Conservation (phyloP, 257 asterid species). For the Solanum lycopersicoides region DNA sequence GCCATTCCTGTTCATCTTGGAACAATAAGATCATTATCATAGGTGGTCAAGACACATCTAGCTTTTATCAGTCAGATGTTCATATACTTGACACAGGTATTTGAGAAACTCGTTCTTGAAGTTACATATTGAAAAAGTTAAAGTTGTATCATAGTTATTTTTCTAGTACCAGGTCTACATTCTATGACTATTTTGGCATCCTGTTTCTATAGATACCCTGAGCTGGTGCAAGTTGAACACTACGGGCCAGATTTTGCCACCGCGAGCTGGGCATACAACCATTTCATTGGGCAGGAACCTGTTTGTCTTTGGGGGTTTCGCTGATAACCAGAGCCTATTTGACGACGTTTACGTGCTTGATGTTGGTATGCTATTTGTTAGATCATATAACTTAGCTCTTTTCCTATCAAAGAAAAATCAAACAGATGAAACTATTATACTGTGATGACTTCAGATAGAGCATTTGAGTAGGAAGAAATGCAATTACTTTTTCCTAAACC, state of each 20-base stretch:
- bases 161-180: conserved; percentile 1
- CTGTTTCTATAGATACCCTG: conserved; percentile 54
- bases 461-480: neutral
- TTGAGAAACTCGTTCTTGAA: neutral
- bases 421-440: neutral
- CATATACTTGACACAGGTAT: conserved; percentile 97
- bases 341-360: conserved; percentile 83
- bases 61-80: conserved; percentile 83
- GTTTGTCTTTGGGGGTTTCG: conserved; percentile 92
- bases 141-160: conserved; percentile 3
- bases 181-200: conserved; percentile 9
- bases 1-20: conserved; percentile 97
- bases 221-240: conserved; percentile 91
- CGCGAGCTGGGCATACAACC: conserved; percentile 97
- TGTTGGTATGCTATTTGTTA: conserved; percentile 51
- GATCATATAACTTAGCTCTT: neutral
- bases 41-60: conserved; percentile 86
- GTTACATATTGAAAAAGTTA: neutral
- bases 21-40: conserved; percentile 78
- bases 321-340: conserved; percentile 78
- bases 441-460: neutral
- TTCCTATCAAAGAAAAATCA: neutral
- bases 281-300: conserved; percentile 63
- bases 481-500: neutral
- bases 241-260: conserved; percentile 78